Evolutionary conservation across 2,329 filamentous ascomycete genomes (phyloP).

Genomic region (Exophiala xenobiotica): DNA sequence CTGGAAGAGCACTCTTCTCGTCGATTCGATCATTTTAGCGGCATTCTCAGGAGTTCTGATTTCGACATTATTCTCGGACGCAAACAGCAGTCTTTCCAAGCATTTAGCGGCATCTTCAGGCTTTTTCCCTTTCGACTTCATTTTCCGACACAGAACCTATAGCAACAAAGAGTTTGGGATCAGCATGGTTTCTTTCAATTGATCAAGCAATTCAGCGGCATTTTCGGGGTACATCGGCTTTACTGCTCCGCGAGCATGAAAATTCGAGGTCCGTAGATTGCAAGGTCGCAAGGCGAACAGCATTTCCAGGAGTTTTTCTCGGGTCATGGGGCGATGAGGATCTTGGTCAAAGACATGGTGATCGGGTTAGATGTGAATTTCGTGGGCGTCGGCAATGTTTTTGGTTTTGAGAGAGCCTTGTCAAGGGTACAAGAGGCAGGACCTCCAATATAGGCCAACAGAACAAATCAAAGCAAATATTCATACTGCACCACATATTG

Average conservation of each 20-base stretch:
- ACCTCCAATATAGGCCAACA: conserved; percentile 10
- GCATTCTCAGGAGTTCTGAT: conserved; percentile 18
- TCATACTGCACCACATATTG: too few species aligned
- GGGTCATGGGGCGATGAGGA: too few species aligned
- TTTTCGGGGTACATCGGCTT: not conserved
- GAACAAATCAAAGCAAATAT: conserved; percentile 8
- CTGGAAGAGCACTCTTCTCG: conserved; percentile 11
- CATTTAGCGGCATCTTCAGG: conserved; percentile 10
- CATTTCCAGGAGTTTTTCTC: conserved; percentile 9
- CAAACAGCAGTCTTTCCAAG: conserved; percentile 4
- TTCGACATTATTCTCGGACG: conserved; percentile 8
- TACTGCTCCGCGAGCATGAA: conserved; percentile 8
- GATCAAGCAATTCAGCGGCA: not conserved
- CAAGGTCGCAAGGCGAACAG: conserved; percentile 8
- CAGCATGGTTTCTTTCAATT: not conserved
- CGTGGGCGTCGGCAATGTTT: too few species aligned
- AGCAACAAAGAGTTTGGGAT: not conserved
- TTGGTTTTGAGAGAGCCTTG: too few species aligned
- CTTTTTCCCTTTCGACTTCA: conserved; percentile 1
- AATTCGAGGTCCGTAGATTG: not conserved
- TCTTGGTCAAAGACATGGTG: not conserved
- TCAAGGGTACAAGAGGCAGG: conserved; percentile 7
- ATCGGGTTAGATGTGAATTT: too few species aligned
- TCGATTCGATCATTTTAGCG: conserved; percentile 4
- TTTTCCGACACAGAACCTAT: conserved; percentile 1